Base-by-base conservation (phyloP, 73 alveolate species). In the Breviolum minutum region DNA sequence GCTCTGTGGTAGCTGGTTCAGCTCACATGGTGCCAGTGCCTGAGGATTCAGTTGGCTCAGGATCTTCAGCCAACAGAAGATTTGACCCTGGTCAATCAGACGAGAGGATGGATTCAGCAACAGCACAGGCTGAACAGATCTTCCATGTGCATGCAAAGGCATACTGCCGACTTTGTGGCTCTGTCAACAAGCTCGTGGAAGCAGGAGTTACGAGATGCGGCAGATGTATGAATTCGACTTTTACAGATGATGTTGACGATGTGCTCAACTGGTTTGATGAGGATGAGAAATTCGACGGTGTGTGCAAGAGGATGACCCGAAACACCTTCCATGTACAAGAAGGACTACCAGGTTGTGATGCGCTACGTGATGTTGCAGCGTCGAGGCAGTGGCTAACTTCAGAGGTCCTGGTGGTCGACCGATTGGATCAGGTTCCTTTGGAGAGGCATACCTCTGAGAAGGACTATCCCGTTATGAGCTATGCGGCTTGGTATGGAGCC, bases 211-310 rank as follows among this genome's bases (percentile, higher is more conserved):
- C 85, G 8, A 54, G 60, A 13, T 74, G 60, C 29, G 85, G 62
- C 63, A 26, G 85, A 7, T 74, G 62, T 22, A 27, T 74, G 85
- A 74, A 74, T n/a, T 74, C 85, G 7, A 26, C 85, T n/a, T 74
- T 8, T 74, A 6, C 60, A n/a, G 85, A 74, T n/a, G 62, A 26
- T n/a, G 60, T 19, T 14, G 17, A 74, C 60, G 62, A 74, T n/a
- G 85, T 74, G 85, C 85, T 27, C 17, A 74, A 27, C 85, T 74
- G 85, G 85, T 74, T 74, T 22, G 85, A 74, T 74, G 85, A 74
- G 62, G 85, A 74, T 54, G 8, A 54, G 63, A 22, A 74, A n/a
- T 74, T 8, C 29, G 85, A 74, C 62, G 60, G 63, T 5, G 22
- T 10, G 85, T 62, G 29, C 8, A 20, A 27, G 85, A 74, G 85